Evolutionary conservation across 2,329 filamentous ascomycete genomes (phyloP), one percentile per base, ranked within the genome.

Genomic region (Alternaria gansuensis): DNA sequence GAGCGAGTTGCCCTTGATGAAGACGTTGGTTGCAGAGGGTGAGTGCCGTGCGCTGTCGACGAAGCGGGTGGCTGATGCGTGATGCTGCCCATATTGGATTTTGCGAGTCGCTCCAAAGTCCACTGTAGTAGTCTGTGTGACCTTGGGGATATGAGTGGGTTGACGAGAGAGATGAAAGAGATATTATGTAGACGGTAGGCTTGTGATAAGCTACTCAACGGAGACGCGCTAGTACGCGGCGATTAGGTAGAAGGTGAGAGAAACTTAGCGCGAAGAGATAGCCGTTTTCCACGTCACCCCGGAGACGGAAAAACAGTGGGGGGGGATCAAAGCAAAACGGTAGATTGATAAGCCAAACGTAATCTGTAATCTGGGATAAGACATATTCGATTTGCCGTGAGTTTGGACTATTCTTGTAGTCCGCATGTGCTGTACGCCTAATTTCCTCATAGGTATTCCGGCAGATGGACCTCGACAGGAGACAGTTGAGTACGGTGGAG

Each of bases 111-210:
- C 29, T 2, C 23, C 1, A 3, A 10, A 23, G 9, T 2, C 9
- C 0, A 39, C 0, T 1, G 1, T 39, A 10, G 9, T 3, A 29
- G 9, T 5, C 2, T 5, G 4, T 0, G 21, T n/a, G 36, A 23
- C 17, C 7, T 40, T 40, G 21, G 10, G 17, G 0, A 11, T 23
- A 40, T 0, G 13, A 7, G 17, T 1, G 4, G 9, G 13, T 48
- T 17, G 21, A 6, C 26, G 8, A 24, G 23, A 34, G 3, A 36
- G 17, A 1, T 5, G 7, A 17, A n/a, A 36, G 29, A 24, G 1
- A 10, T 2, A 0, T 36, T 11, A 2, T 36, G 10, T 11, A 46
- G 3, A 2, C 4, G 21, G 5, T 1, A 11, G 13, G 2, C 2
- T 13, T 34, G 21, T 0, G 4, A 13, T 5, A 48, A 9, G 21